Evolutionary conservation across 371 early-diverging fungal genomes (phyloP).

Genomic region (Smittium culicis): DNA sequence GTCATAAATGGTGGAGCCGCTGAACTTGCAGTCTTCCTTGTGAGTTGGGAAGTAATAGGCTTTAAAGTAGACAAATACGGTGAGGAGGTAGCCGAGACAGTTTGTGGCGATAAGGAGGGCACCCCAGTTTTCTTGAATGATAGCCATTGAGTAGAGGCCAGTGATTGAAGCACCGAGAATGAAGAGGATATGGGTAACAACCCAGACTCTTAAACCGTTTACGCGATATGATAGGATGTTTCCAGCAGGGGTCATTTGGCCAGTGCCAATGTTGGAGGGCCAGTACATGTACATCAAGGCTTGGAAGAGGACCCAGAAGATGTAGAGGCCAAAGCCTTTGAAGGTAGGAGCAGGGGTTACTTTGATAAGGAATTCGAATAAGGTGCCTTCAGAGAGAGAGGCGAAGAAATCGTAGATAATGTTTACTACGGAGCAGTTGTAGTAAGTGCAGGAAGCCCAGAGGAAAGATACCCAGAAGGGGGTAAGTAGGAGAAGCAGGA

Average conservation of each 20-base stretch:
- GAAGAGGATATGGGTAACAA: constrained; percentile 53
- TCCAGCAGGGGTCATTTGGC: constrained; percentile 74
- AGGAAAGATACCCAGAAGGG: constrained; percentile 52
- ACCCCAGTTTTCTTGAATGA: constrained; percentile 64
- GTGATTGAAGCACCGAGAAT: constrained; percentile 38
- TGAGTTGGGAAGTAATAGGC: constrained; percentile 60
- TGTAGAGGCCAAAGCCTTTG: constrained; percentile 39
- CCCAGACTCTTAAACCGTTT: constrained; percentile 60
- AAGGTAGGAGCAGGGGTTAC: constrained; percentile 29
- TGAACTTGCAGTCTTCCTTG: constrained; percentile 46
- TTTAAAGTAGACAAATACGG: constrained; percentile 53
- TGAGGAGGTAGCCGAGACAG: constrained; percentile 57
- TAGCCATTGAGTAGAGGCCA: constrained; percentile 41
- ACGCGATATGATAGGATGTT: constrained; percentile 52
- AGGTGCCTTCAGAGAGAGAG: neutral
- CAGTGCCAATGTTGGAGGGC: constrained; percentile 53
- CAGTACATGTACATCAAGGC: constrained; percentile 44
- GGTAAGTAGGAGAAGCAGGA: constrained; percentile 32
- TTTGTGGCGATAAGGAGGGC: constrained; percentile 55
- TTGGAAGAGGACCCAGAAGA: constrained; percentile 57
- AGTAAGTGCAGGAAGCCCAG: constrained; percentile 46
- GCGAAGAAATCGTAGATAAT: constrained; percentile 34
- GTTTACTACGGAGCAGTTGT: constrained; percentile 43
- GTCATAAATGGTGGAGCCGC: constrained; percentile 82
- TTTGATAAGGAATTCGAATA: neutral